Evolutionary conservation across 208 protist genomes (phyloP).

Genomic region (Crithidia mellificae): DNA sequence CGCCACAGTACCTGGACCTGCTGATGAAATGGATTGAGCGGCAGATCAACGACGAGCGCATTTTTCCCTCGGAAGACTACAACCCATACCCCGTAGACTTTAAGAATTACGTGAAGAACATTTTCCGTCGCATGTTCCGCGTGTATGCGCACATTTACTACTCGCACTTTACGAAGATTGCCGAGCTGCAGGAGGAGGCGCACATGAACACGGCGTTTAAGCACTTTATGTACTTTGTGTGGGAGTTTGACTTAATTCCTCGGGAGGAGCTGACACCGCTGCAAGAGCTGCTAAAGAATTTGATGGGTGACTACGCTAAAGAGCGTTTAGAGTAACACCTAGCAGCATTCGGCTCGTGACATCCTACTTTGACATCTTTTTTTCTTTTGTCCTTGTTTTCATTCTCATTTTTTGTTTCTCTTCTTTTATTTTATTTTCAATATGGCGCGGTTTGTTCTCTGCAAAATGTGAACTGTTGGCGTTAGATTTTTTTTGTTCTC

Average conservation of each 20-base stretch:
- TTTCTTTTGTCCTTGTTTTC: neutral
- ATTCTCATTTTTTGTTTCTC: neutral
- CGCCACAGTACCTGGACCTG: constrained; percentile 97
- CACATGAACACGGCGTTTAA: constrained; percentile 98
- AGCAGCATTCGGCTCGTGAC: neutral
- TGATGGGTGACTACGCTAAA: constrained; percentile 82
- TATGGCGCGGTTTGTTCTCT: too few relatives aligned
- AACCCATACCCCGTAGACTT: constrained; percentile 91
- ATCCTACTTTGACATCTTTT: too few relatives aligned
- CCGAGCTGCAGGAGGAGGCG: constrained; percentile 94
- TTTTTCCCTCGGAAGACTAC: constrained; percentile 95
- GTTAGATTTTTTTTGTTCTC: too few relatives aligned
- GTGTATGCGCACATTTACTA: constrained; percentile 99
- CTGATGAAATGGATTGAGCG: constrained; percentile 98
- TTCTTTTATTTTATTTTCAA: neutral
- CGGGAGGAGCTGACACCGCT: constrained; percentile 81
- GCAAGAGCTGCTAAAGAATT: constrained; percentile 77
- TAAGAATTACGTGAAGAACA: constrained; percentile 90
- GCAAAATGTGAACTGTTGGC: too few relatives aligned
- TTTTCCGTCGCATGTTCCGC: constrained; percentile 98
- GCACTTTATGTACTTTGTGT: constrained; percentile 92
- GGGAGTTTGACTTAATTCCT: constrained; percentile 88
- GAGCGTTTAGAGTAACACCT: constrained; percentile 53
- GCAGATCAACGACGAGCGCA: constrained; percentile 95
- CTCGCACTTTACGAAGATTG: constrained; percentile 96